A percentile compares a stretch with the other conserved stretches of the same genome.
phyloP scores from a whole-genome alignment of 2,329 filamentous ascomycete genomes.

The Pestalotiopsis fici region DNA sequence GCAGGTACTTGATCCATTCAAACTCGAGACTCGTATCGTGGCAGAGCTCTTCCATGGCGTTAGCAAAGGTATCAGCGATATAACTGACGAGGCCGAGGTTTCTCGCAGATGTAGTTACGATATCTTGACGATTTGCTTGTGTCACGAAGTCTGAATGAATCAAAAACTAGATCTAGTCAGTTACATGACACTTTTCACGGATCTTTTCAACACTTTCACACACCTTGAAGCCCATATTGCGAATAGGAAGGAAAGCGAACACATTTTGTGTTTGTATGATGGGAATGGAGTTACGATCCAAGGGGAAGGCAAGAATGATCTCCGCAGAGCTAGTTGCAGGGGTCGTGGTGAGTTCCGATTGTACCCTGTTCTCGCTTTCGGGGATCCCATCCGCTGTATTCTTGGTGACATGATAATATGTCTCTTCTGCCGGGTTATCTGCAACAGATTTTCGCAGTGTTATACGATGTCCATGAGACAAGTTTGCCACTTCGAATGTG shows the following conservation, averaged over 20 bases:
- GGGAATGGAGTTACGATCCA: constrained; percentile 31
- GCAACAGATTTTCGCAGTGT: too few relatives aligned
- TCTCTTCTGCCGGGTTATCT: constrained; percentile 14
- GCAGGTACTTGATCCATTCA: constrained; percentile 47
- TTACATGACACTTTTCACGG: too few relatives aligned
- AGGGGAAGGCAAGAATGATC: constrained; percentile 47
- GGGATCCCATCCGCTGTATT: constrained; percentile 27
- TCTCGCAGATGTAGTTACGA: constrained; percentile 35
- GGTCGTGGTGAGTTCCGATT: constrained; percentile 25
- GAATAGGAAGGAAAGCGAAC: constrained; percentile 48
- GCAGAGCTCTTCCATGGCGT: constrained; percentile 39
- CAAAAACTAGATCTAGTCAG: too few relatives aligned
- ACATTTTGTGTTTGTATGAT: constrained; percentile 40
- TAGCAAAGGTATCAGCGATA: constrained; percentile 39
- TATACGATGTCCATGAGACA: too few relatives aligned
- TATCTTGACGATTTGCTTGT: constrained; percentile 42
- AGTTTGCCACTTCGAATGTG: constrained; percentile 13
- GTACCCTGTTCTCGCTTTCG: constrained; percentile 34
- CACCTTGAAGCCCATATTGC: constrained; percentile 40
- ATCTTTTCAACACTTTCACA: too few relatives aligned
- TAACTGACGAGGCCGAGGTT: constrained; percentile 36
- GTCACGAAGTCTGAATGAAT: constrained; percentile 54
- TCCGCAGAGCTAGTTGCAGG: constrained; percentile 26
- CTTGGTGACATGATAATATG: constrained; percentile 31
- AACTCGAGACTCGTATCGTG: constrained; percentile 37